A percentile compares a stretch with the other conserved stretches of the same genome.
Evolutionary conservation across 306 rosid genomes (phyloP).

Genomic region (Lotus japonicus): DNA sequence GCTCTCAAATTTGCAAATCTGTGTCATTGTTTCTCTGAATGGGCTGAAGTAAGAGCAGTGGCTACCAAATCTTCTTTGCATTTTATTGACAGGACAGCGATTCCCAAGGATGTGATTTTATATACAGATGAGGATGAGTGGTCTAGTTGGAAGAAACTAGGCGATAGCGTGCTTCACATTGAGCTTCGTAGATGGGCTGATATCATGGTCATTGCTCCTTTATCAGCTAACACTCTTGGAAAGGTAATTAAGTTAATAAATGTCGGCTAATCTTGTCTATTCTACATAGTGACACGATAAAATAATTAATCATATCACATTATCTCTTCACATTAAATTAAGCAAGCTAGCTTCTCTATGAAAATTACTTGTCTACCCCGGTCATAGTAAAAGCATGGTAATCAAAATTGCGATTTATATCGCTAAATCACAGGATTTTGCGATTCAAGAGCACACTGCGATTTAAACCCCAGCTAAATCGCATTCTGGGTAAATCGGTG

Average conservation of each 20-base stretch:
- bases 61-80: slow-evolving; percentile 75
- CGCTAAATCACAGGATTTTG: too few species aligned
- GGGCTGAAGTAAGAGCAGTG: slow-evolving; percentile 95
- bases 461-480: too few species aligned
- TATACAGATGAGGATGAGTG: slow-evolving; percentile 84
- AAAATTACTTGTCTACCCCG: background rate
- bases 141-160: slow-evolving; percentile 83
- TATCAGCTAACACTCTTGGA: slow-evolving; percentile 93
- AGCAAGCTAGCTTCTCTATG: background rate
- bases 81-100: slow-evolving; percentile 72
- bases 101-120: slow-evolving; percentile 60
- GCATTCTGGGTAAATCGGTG: too few species aligned
- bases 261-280: slow-evolving; percentile 2
- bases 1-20: slow-evolving; percentile 84
- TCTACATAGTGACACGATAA: background rate
- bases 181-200: slow-evolving; percentile 99
- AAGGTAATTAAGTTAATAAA: slow-evolving; percentile 53
- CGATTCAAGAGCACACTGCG: too few species aligned
- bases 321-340: background rate
- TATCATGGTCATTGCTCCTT: slow-evolving; percentile 88
- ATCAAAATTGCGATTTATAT: too few species aligned
- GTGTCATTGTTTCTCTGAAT: slow-evolving; percentile 77
- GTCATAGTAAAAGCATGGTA: too few species aligned
- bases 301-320: background rate
- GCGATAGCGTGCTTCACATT: slow-evolving; percentile 87